These are phyloP conservation scores for Pilasporangium apinafurcum DNA, from an alignment of 352 stramenopile genomes.

Conservation along the genomic window DNA sequence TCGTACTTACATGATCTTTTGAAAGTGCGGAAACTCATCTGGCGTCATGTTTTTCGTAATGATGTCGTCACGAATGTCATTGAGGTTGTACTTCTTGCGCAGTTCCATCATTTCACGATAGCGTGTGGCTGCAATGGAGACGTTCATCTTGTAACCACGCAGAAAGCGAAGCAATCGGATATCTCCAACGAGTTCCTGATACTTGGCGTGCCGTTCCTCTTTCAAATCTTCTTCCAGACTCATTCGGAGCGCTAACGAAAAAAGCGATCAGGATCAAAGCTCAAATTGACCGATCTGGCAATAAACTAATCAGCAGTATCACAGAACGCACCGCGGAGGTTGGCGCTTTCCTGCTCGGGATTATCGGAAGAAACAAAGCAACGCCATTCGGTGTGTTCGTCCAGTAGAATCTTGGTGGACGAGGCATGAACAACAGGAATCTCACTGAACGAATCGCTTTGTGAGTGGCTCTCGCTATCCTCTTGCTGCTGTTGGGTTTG, in stretches of 20 bases:
- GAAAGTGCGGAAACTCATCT: conserved; percentile 54
- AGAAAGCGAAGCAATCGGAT: conserved; percentile 66
- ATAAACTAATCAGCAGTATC: background rate
- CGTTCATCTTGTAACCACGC: conserved; percentile 70
- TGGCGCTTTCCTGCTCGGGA: conserved; percentile 53
- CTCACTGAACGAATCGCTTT: conserved; percentile 30
- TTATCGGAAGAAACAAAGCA: conserved; percentile 61
- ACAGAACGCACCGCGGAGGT: conserved; percentile 35
- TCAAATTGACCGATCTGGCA: background rate
- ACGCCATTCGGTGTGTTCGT: conserved; percentile 53
- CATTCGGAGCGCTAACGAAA: conserved; percentile 34
- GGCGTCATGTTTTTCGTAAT: conserved; percentile 31
- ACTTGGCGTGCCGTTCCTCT: conserved; percentile 21
- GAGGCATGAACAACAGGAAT: conserved; percentile 52
- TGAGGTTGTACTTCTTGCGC: conserved; percentile 47
- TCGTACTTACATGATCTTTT: conserved; percentile 51
- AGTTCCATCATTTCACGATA: conserved; percentile 62
- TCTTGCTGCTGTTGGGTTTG: background rate
- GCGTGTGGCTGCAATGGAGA: conserved; percentile 45
- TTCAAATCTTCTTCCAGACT: conserved; percentile 62
- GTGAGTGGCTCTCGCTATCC: background rate
- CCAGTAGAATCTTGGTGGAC: conserved; percentile 48
- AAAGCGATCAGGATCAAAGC: background rate
- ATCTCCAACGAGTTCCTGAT: conserved; percentile 45
- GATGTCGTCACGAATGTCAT: conserved; percentile 55